phyloP scores from a whole-genome alignment of 202 grass and related monocot genomes.

The Carex sylvatica region DNA sequence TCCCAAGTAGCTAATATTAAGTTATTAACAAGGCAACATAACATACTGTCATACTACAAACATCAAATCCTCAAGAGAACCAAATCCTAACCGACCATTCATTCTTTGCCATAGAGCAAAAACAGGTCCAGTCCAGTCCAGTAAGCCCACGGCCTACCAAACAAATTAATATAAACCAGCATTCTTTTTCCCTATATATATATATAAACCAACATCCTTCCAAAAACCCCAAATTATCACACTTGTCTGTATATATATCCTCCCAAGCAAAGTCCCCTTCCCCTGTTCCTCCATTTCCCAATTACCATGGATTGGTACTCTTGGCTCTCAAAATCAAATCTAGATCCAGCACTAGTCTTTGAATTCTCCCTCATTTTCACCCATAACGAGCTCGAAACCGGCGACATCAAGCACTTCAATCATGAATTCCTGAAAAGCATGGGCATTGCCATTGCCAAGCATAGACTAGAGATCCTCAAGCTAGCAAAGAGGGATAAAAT shows the following conservation, averaged over 20 bases:
- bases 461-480: conserved; percentile 85
- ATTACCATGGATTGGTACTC: conserved; percentile 73
- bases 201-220: conserved; percentile 24
- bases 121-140: neutral
- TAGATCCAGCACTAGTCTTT: conserved; percentile 50
- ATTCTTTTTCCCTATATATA: conserved; percentile 17
- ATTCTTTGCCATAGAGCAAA: neutral
- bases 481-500: conserved; percentile 47
- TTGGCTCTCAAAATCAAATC: conserved; percentile 61
- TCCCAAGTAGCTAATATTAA: neutral
- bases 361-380: conserved; percentile 62
- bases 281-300: neutral
- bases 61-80: neutral
- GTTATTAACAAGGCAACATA: neutral
- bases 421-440: conserved; percentile 94
- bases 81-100: neutral
- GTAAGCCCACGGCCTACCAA: neutral
- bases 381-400: conserved; percentile 63
- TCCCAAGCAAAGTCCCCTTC: conserved; percentile 11
- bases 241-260: neutral
- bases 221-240: neutral
- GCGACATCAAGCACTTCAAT: conserved; percentile 72
- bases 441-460: conserved; percentile 83
- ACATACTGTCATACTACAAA: neutral
- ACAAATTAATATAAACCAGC: neutral